phyloP scores from a whole-genome alignment of 768 basidiomycete species.

The Amanita pseudoporphyria region DNA sequence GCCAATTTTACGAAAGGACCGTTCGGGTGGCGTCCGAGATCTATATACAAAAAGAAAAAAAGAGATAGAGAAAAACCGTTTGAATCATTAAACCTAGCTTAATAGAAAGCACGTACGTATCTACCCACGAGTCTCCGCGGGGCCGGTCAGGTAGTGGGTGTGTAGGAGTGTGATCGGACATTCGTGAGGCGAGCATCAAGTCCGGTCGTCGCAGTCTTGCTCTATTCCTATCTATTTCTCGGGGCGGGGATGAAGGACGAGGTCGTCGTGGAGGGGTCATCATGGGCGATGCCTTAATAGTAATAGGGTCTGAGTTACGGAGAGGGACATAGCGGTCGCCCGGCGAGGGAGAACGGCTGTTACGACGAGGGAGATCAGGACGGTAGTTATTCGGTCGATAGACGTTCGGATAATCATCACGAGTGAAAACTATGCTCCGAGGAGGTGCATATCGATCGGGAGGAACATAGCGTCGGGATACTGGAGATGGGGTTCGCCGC shows the following conservation, averaged over 20 bases:
- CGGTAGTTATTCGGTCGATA: slow-evolving; percentile 32
- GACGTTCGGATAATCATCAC: slow-evolving; percentile 25
- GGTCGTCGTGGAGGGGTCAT: neutral
- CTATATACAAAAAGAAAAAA: neutral
- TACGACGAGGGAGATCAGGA: slow-evolving; percentile 21
- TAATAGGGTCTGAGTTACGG: slow-evolving; percentile 9
- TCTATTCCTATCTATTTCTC: neutral
- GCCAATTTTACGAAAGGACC: slow-evolving; percentile 8
- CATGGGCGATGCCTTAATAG: neutral
- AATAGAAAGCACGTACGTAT: neutral
- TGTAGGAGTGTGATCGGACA: neutral
- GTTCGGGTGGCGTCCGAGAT: neutral
- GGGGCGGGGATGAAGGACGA: neutral
- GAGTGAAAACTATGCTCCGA: slow-evolving; percentile 14
- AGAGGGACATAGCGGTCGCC: slow-evolving; percentile 14
- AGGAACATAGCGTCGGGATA: slow-evolving; percentile 30
- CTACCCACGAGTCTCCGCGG: neutral
- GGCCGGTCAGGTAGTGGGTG: neutral
- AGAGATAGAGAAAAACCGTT: neutral
- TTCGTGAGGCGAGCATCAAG: slow-evolving; percentile 2
- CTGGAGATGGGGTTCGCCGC: slow-evolving; percentile 42
- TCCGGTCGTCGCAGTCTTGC: neutral
- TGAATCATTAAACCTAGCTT: neutral
- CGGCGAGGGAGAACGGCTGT: slow-evolving; percentile 43
- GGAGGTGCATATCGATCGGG: slow-evolving; percentile 46